Percentiles rank a stretch among this genome's conserved stretches.
These are phyloP conservation scores for Atkinsonella hypoxylon DNA, from an alignment of 2,329 filamentous ascomycete genomes.

Conservation along the genomic window DNA sequence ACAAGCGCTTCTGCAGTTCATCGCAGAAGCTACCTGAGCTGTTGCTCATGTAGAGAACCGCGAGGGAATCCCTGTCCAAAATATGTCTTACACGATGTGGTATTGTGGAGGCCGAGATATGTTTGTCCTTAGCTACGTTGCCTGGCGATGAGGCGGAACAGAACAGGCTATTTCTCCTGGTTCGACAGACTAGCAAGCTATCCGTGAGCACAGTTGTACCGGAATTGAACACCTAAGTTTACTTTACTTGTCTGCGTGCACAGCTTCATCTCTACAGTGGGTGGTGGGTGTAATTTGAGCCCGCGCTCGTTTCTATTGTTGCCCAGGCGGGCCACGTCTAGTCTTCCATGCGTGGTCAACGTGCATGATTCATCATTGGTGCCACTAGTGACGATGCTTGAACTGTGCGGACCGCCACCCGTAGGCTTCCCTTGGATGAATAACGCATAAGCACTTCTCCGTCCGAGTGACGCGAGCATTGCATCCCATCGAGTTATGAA, in stretches of 20 bases:
- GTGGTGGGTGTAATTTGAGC: neutral
- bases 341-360: neutral
- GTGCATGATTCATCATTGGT: neutral
- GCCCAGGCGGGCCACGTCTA: neutral
- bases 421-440: neutral
- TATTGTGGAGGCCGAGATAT: too few species aligned
- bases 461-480: conserved; percentile 40
- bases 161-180: neutral
- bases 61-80: neutral
- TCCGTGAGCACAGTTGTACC: neutral
- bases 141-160: neutral
- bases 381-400: neutral
- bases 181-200: neutral
- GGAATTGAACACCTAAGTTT: neutral
- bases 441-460: conserved; percentile 38
- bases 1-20: conserved; percentile 5
- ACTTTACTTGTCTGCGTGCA: neutral
- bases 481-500: conserved; percentile 31
- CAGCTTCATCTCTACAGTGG: neutral
- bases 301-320: neutral
- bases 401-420: neutral
- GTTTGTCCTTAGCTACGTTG: too few species aligned
- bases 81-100: too few species aligned
- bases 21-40: neutral
- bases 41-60: neutral